Base-by-base conservation (phyloP, 306 rosid species). In the Senna siamea region DNA sequence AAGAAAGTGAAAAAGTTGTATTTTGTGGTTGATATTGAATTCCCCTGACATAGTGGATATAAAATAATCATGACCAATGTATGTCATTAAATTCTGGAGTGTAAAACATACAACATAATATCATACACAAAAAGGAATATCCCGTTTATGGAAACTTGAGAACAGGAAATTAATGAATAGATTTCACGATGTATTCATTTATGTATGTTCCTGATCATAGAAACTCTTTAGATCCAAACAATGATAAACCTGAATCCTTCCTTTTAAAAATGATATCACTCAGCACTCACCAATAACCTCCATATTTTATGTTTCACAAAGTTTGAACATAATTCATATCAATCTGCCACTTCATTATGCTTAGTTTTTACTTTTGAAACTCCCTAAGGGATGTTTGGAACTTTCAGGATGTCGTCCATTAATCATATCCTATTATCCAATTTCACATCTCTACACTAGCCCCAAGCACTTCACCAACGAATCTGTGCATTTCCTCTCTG, bases 1-100 rank as follows among this genome's bases (percentile, higher is more conserved):
- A 93, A 74, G 81, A 91, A 93, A 52, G 97, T 91, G 38, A 93
- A 71, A 70, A 93, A 80, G 85, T 81, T 93, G 86, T 85, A 93
- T 82, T 93, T 93, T 14, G 98, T 93, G 18, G 98, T 93, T 2
- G 98, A 89, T 78, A 93, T 88, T 15, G 96, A 91, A 87, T 93
- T 93, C 43, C 94, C 98, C 98, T 93, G 92, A 63, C 73, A 89
- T 28, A 67, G 71, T 80, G 57, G 53, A 75, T 63, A 76, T 51
- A 38, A 40, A 76, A 59, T 41, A 76, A 80, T 84, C 78, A 79
- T 53, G 46, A 57, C 13, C 3, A 51, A 52, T 19, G 57, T 52
- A 10, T 26, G 17, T 23, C 26, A 52, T 68, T 70, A 82, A 79
- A 78, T 54, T 51, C 13, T 53, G 46, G 66, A 5, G 72, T 60